Conservation (phyloP, 106 monocot species). For the Vanilla planifolia region DNA sequence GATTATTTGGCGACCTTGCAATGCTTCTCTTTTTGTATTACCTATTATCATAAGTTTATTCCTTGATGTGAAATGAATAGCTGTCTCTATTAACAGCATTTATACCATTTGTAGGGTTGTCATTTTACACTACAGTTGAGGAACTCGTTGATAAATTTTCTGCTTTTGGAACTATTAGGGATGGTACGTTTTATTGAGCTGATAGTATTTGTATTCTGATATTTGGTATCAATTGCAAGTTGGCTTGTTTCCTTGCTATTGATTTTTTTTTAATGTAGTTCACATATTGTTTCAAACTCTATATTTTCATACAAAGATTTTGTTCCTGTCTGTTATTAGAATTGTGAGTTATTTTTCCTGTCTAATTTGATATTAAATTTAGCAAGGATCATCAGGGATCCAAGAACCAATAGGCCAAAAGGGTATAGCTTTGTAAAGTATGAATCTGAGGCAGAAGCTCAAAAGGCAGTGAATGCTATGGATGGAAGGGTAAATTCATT, state of each 20-base stretch:
- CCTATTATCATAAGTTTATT: too few species aligned
- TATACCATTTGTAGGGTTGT: constrained; percentile 18
- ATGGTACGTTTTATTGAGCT: constrained; percentile 11
- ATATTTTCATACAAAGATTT: neutral
- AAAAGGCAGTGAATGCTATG: constrained; percentile 47
- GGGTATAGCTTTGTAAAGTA: constrained; percentile 37
- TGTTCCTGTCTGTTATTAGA: constrained; percentile 6
- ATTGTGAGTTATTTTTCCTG: neutral
- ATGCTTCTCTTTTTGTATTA: neutral
- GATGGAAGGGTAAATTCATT: constrained; percentile 40
- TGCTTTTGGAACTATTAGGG: constrained; percentile 17
- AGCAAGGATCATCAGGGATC: constrained; percentile 35
- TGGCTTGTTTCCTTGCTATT: neutral
- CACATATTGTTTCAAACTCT: neutral
- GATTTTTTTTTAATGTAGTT: neutral
- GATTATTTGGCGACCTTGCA: neutral
- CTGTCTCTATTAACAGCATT: neutral
- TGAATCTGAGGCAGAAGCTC: constrained; percentile 28
- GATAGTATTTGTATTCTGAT: neutral
- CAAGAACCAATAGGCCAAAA: constrained; percentile 23
- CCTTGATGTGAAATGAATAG: too few species aligned
- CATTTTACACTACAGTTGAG: constrained; percentile 27
- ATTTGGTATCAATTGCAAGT: neutral
- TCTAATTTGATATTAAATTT: neutral
- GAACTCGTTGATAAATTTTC: constrained; percentile 19